These are phyloP conservation scores for Taiwanofungus camphoratus DNA, from an alignment of 1,284 basidiomycete species.

Conservation along the genomic window DNA sequence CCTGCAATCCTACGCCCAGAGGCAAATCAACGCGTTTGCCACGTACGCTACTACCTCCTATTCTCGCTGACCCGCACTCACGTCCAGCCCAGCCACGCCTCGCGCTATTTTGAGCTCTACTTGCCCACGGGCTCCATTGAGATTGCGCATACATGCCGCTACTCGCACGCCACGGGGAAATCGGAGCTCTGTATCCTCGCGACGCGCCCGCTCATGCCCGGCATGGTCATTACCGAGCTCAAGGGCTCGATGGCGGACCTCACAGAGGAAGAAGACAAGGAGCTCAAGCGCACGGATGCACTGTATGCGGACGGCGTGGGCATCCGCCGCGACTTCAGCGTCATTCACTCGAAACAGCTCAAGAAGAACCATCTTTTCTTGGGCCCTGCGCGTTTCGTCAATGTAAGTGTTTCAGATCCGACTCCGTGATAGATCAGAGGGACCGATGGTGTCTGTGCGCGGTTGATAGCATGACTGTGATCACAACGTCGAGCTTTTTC, in stretches of 20 bases:
- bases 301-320: constrained; percentile 51
- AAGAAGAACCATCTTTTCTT: constrained; percentile 90
- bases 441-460: constrained; percentile 1
- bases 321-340: constrained; percentile 83
- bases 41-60: constrained; percentile 51
- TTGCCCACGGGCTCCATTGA: constrained; percentile 78
- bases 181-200: constrained; percentile 88
- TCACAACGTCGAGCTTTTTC: constrained; percentile 84
- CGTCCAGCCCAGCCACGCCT: constrained; percentile 59
- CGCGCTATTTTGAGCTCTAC: constrained; percentile 81
- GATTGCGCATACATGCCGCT: constrained; percentile 82
- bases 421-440: constrained; percentile 3
- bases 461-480: constrained; percentile 78
- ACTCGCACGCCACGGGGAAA: constrained; percentile 80
- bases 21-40: constrained; percentile 82
- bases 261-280: constrained; percentile 75
- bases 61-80: constrained; percentile 24
- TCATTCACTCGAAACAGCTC: constrained; percentile 85
- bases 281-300: constrained; percentile 70
- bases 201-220: constrained; percentile 64
- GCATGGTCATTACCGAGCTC: constrained; percentile 72
- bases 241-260: constrained; percentile 86
- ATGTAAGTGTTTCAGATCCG: constrained; percentile 49
- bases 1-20: constrained; percentile 63
- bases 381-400: constrained; percentile 91